Evolutionary conservation across 768 basidiomycete genomes (phyloP).

Genomic region (Termitomyces sp.): DNA sequence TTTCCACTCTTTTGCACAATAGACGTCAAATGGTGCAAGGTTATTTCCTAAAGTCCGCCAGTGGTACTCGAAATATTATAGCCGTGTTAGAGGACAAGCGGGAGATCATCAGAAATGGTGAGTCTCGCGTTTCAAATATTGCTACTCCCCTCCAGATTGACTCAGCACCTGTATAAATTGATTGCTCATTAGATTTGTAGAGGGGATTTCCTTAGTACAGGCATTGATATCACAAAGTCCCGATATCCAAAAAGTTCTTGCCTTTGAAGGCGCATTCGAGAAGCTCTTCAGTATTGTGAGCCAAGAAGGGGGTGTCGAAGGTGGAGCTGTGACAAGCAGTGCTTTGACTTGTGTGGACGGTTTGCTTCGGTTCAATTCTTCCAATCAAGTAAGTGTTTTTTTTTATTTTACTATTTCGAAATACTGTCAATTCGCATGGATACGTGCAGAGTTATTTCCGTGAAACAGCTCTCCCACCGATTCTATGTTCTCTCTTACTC

Average conservation of each 20-base stretch:
- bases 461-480: conserved; percentile 70
- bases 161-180: not conserved
- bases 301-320: conserved; percentile 88
- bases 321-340: conserved; percentile 80
- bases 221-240: conserved; percentile 78
- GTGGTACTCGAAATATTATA: conserved; percentile 70
- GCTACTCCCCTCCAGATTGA: not conserved
- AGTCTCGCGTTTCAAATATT: conserved; percentile 16
- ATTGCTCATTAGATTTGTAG: conserved; percentile 28
- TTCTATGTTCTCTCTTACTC: conserved; percentile 62
- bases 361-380: conserved; percentile 88
- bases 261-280: conserved; percentile 96
- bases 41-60: conserved; percentile 86
- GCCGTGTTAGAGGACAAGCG: conserved; percentile 77
- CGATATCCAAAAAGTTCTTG: conserved; percentile 94
- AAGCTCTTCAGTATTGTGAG: conserved; percentile 86
- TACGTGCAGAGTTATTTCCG: conserved; percentile 87
- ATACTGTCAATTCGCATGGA: not conserved
- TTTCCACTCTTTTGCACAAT: conserved; percentile 77
- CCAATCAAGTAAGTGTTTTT: conserved; percentile 73
- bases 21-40: conserved; percentile 77
- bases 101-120: conserved; percentile 88
- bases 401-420: not conserved
- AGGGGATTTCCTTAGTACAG: conserved; percentile 81
- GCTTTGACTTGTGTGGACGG: conserved; percentile 82